Conservation (phyloP, 352 stramenopile genomes). For the Pythium biforme region DNA sequence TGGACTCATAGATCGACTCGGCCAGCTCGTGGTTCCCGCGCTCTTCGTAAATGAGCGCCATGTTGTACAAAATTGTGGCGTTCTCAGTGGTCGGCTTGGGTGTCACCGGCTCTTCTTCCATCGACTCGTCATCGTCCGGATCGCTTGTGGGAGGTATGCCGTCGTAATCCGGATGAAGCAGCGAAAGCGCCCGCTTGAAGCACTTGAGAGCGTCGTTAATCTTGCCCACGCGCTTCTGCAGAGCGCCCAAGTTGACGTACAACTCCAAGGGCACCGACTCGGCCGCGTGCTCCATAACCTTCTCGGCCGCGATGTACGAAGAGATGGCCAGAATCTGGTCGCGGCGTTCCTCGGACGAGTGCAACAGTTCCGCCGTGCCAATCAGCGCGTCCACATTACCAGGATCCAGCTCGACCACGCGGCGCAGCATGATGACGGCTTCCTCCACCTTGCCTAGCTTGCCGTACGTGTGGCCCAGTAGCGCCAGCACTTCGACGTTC, state of each 20-base stretch:
- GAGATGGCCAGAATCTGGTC: constrained; percentile 89
- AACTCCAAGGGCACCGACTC: constrained; percentile 82
- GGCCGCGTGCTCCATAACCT: constrained; percentile 83
- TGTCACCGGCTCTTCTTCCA: constrained; percentile 27
- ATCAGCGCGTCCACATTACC: constrained; percentile 85
- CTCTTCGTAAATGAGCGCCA: constrained; percentile 94
- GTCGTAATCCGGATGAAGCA: constrained; percentile 45
- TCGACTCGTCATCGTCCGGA: constrained; percentile 36
- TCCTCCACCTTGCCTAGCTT: constrained; percentile 83
- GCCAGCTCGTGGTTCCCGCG: constrained; percentile 88
- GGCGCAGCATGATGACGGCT: constrained; percentile 73
- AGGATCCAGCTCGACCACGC: constrained; percentile 82
- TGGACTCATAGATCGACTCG: constrained; percentile 92
- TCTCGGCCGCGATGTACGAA: constrained; percentile 87
- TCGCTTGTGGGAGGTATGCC: constrained; percentile 30
- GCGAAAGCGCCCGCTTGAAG: constrained; percentile 84
- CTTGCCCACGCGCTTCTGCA: constrained; percentile 87
- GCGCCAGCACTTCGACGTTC: constrained; percentile 82
- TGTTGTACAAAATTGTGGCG: constrained; percentile 95
- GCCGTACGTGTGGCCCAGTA: constrained; percentile 80
- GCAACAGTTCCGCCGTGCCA: constrained; percentile 76
- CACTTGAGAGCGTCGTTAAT: constrained; percentile 89
- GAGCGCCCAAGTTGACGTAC: constrained; percentile 80
- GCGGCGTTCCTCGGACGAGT: constrained; percentile 75
- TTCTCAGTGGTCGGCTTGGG: constrained; percentile 73